A percentile compares a stretch with the other conserved stretches of the same genome.
Conservation (phyloP, 2,329 filamentous ascomycete species). For the Trichophyton schoenleinii region DNA sequence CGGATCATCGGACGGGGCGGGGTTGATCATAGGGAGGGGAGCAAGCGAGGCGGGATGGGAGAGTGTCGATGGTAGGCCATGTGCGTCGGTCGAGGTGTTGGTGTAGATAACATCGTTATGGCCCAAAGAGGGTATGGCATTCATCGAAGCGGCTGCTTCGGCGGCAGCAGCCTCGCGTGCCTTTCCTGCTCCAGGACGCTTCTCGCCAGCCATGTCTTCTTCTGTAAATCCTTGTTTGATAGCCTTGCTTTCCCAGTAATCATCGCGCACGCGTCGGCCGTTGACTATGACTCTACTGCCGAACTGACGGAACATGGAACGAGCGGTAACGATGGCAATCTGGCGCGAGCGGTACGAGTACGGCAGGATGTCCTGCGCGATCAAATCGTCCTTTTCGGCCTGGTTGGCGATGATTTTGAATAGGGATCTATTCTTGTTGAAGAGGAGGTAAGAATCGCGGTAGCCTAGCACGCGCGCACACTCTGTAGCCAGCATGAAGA, state of each 20-base stretch:
- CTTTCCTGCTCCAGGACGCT: constrained; percentile 83
- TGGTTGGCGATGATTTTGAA: constrained; percentile 97
- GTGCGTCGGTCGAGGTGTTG: constrained; percentile 57
- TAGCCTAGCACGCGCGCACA: constrained; percentile 90
- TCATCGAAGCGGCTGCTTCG: constrained; percentile 44
- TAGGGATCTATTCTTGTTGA: constrained; percentile 95
- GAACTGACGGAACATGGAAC: constrained; percentile 98
- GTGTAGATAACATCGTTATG: constrained; percentile 84
- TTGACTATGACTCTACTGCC: constrained; percentile 86
- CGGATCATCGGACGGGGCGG: constrained; percentile 63
- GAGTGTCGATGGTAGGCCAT: constrained; percentile 60
- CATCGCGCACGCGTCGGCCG: constrained; percentile 81
- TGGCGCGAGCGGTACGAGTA: constrained; percentile 98
- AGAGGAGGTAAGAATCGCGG: constrained; percentile 91
- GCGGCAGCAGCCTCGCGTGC: constrained; percentile 69
- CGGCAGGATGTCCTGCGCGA: constrained; percentile 84
- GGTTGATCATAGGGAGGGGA: constrained; percentile 73
- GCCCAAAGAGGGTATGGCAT: constrained; percentile 46
- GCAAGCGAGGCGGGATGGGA: constrained; percentile 52
- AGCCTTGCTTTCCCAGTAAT: constrained; percentile 98
- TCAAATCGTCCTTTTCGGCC: constrained; percentile 89
- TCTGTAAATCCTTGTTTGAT: constrained; percentile 97
- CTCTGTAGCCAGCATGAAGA: constrained; percentile 98
- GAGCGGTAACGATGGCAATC: constrained; percentile 93
- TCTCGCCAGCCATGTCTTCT: constrained; percentile 88